These are phyloP conservation scores for Tausonia pullulans DNA, from an alignment of 1,284 basidiomycete genomes.

Conservation along the genomic window DNA sequence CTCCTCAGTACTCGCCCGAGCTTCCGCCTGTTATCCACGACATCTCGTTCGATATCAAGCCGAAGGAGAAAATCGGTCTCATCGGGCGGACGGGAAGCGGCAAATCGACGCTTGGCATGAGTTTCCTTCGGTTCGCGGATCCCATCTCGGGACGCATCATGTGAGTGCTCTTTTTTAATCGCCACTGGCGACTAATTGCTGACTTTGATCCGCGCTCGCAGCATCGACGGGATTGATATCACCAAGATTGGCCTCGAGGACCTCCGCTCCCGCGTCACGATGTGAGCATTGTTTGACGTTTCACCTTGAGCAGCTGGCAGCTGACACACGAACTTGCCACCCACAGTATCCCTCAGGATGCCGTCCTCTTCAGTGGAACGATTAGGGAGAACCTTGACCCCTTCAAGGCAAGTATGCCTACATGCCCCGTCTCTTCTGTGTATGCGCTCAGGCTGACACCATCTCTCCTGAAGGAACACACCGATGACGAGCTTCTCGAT, in stretches of 20 bases:
- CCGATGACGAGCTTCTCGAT: slow-evolving; percentile 58
- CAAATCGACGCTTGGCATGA: slow-evolving; percentile 59
- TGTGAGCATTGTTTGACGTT: not conserved
- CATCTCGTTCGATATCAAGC: slow-evolving; percentile 59
- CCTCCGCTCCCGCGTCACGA: slow-evolving; percentile 39
- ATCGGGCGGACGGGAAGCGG: slow-evolving; percentile 32
- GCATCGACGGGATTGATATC: slow-evolving; percentile 83
- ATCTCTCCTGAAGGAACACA: slow-evolving; percentile 44
- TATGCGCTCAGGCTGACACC: not conserved
- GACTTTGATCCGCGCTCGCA: slow-evolving; percentile 48
- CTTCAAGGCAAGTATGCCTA: slow-evolving; percentile 38
- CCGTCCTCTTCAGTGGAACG: slow-evolving; percentile 76
- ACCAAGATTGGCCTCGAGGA: slow-evolving; percentile 76
- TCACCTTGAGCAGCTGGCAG: too few relatives aligned
- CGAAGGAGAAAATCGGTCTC: slow-evolving; percentile 62
- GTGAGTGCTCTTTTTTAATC: not conserved
- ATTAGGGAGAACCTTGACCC: slow-evolving; percentile 79
- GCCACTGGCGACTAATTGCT: not conserved
- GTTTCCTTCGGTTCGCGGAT: slow-evolving; percentile 77
- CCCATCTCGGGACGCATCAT: slow-evolving; percentile 38
- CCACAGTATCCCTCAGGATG: slow-evolving; percentile 35
- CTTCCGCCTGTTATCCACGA: slow-evolving; percentile 69
- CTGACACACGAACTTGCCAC: too few relatives aligned
- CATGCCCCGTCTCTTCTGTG: not conserved
- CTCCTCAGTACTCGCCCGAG: slow-evolving; percentile 58